Percentiles rank a stretch among this genome's conserved stretches.
Evolutionary conservation across 345 rosid genomes (phyloP).

Genomic region (Brassica nigra): DNA sequence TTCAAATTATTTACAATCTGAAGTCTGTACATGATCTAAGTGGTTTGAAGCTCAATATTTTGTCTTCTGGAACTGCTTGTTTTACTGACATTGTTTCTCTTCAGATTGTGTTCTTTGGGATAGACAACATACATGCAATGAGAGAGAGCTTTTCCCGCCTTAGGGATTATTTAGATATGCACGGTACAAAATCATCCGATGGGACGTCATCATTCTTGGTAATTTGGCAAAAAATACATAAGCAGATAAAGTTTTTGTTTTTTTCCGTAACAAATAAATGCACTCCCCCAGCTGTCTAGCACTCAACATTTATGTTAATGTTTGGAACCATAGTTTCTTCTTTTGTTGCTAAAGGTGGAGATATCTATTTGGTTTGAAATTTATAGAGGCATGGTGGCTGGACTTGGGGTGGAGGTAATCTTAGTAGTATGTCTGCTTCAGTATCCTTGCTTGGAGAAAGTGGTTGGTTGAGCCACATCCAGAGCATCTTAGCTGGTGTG

Average conservation of each 20-base stretch:
- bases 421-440: slow-evolving; percentile 99
- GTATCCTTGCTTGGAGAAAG: slow-evolving; percentile 95
- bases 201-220: slow-evolving; percentile 97
- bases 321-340: slow-evolving; percentile 8
- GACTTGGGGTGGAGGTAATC: slow-evolving; percentile 99
- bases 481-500: slow-evolving; percentile 94
- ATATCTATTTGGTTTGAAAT: slow-evolving; percentile 35
- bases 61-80: slow-evolving; percentile 19
- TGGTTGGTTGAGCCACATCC: slow-evolving; percentile 98
- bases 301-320: slow-evolving; percentile 11
- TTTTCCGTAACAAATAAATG: neutral
- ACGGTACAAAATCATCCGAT: slow-evolving; percentile 93
- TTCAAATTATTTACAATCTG: slow-evolving; percentile 90
- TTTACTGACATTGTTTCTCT: slow-evolving; percentile 28
- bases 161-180: slow-evolving; percentile 93
- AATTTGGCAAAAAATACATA: slow-evolving; percentile 9
- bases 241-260: neutral
- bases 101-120: slow-evolving; percentile 96
- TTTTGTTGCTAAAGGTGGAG: slow-evolving; percentile 14
- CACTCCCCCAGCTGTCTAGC: neutral
- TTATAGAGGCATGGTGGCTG: slow-evolving; percentile 95
- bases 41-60: slow-evolving; percentile 28
- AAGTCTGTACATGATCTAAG: slow-evolving; percentile 57
- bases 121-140: slow-evolving; percentile 99
- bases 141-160: slow-evolving; percentile 96